A percentile compares a stretch with the other conserved stretches of the same genome.
These are phyloP conservation scores for Elsinoe necatrix DNA, from an alignment of 2,329 filamentous ascomycete species.

Conservation along the genomic window DNA sequence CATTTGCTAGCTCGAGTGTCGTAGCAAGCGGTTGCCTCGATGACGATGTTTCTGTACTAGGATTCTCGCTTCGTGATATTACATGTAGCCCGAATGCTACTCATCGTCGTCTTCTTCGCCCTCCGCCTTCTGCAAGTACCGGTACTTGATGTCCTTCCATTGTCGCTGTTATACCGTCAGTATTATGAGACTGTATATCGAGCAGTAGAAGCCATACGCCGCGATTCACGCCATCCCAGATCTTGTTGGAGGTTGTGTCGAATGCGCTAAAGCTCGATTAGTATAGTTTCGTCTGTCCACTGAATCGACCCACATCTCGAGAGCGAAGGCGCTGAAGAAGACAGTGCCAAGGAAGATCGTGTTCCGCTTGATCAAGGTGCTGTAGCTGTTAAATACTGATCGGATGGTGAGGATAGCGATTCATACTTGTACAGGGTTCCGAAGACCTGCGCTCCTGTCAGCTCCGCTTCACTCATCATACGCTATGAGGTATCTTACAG, in stretches of 20 bases:
- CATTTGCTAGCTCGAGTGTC: background rate
- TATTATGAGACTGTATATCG: background rate
- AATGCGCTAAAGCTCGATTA: slow-evolving; percentile 56
- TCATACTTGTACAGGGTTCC: slow-evolving; percentile 49
- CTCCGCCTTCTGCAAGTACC: slow-evolving; percentile 58
- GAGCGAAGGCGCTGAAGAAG: slow-evolving; percentile 79
- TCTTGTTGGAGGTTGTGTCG: slow-evolving; percentile 68
- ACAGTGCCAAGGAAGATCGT: slow-evolving; percentile 77
- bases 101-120: slow-evolving; percentile 46
- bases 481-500: slow-evolving; percentile 38
- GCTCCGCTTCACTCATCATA: slow-evolving; percentile 19
- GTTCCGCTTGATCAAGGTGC: slow-evolving; percentile 79
- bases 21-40: background rate
- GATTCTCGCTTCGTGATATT: background rate
- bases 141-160: slow-evolving; percentile 98
- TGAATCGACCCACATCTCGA: slow-evolving; percentile 69
- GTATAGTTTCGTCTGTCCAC: background rate
- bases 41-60: background rate
- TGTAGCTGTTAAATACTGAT: slow-evolving; percentile 34
- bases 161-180: slow-evolving; percentile 62
- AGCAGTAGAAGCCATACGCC: slow-evolving; percentile 57
- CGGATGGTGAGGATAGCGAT: slow-evolving; percentile 17
- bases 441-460: slow-evolving; percentile 30
- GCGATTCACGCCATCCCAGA: slow-evolving; percentile 88
- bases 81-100: background rate